Conservation (phyloP, 306 rosid genomes). For the Castanea sativa region DNA sequence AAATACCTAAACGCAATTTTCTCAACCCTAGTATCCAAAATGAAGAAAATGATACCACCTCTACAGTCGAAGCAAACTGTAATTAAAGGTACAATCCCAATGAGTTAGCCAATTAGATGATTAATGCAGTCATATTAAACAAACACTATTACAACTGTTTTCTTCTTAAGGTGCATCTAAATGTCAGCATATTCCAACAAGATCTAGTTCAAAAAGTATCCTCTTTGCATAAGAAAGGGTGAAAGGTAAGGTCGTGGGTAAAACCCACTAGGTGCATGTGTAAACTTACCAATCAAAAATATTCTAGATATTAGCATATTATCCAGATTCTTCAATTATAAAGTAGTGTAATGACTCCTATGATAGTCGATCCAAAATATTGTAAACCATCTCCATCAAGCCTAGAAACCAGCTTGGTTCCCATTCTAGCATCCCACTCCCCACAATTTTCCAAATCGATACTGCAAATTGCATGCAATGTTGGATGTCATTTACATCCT, state of each 20-base stretch:
- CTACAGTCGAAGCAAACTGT: too few species aligned
- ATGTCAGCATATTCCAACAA: neutral
- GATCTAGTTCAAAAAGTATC: too few species aligned
- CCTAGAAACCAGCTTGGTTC: neutral
- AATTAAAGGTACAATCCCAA: neutral
- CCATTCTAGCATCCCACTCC: neutral
- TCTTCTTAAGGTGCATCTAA: neutral
- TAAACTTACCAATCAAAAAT: too few species aligned
- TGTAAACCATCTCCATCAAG: neutral
- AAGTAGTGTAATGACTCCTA: neutral
- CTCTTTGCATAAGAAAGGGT: too few species aligned
- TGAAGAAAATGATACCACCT: too few species aligned
- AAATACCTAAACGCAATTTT: too few species aligned
- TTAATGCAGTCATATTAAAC: neutral
- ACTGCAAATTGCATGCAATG: neutral
- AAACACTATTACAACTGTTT: neutral
- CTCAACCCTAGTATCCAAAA: too few species aligned
- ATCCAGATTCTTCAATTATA: neutral
- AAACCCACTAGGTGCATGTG: too few species aligned
- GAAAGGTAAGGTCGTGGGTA: too few species aligned
- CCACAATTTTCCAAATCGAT: neutral
- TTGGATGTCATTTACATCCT: neutral
- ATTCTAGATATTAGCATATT: neutral
- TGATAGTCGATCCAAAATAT: neutral
- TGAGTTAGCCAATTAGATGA: neutral